phyloP scores from a whole-genome alignment of 1,284 basidiomycete genomes.

The Microbotryum lychnidis-dioicae region DNA sequence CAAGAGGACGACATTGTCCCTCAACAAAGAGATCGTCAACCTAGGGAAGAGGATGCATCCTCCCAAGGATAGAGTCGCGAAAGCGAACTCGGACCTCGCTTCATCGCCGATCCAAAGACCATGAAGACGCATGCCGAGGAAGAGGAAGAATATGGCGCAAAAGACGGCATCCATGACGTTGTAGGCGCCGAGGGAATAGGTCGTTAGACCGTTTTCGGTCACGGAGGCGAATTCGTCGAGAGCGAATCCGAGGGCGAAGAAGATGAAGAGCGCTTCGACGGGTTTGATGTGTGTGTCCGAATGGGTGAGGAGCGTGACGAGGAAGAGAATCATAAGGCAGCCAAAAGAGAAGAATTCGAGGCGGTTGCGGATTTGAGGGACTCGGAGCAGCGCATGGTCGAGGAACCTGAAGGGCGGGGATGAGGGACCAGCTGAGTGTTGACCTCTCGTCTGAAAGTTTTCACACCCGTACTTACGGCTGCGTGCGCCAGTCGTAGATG shows the following conservation, averaged over 20 bases:
- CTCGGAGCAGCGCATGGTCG: slow-evolving; percentile 32
- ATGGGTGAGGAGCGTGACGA: slow-evolving; percentile 22
- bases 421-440: no score
- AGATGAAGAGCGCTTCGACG: slow-evolving; percentile 29
- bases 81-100: slow-evolving; percentile 17
- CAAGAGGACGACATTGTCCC: slow-evolving; percentile 30
- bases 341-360: slow-evolving; percentile 22
- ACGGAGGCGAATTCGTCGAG: slow-evolving; percentile 31
- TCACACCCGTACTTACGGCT: background rate
- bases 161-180: slow-evolving; percentile 22
- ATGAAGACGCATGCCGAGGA: slow-evolving; percentile 21
- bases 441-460: no score
- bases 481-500: slow-evolving; percentile 26
- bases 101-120: slow-evolving; percentile 15
- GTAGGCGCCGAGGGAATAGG: slow-evolving; percentile 5
- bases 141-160: slow-evolving; percentile 26
- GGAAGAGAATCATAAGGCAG: slow-evolving; percentile 31
- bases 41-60: slow-evolving; percentile 32
- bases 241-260: slow-evolving; percentile 30
- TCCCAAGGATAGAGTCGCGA: slow-evolving; percentile 31
- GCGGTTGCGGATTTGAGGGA: slow-evolving; percentile 29
- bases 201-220: slow-evolving; percentile 16
- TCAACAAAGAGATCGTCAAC: slow-evolving; percentile 28
- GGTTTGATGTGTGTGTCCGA: slow-evolving; percentile 9
- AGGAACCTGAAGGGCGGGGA: slow-evolving; percentile 11